Percentiles rank a stretch among this genome's conserved stretches.
These are phyloP conservation scores for Arthroderma sp. DNA, from an alignment of 2,329 filamentous ascomycete species.

Conservation along the genomic window DNA sequence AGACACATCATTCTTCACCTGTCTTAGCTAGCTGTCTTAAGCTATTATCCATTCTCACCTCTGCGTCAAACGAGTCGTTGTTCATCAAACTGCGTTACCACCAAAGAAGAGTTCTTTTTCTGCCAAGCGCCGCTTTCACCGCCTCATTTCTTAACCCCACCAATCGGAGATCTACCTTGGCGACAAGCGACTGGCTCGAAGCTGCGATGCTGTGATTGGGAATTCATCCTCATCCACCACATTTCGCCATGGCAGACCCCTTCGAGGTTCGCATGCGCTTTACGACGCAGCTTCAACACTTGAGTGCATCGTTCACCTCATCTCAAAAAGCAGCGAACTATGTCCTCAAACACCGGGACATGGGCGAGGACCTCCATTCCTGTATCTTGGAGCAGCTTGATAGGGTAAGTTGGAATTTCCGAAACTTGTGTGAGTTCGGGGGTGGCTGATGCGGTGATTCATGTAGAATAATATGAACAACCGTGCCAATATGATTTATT, in stretches of 20 bases:
- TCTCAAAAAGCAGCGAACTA: slow-evolving; percentile 89
- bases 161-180: too few species aligned
- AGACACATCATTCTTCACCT: too few species aligned
- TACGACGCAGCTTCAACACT: slow-evolving; percentile 73
- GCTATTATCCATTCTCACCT: too few species aligned
- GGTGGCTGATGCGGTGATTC: neutral
- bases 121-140: too few species aligned
- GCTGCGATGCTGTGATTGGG: too few species aligned
- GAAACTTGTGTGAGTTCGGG: neutral
- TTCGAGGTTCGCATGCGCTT: slow-evolving; percentile 99
- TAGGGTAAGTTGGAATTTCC: slow-evolving; percentile 39
- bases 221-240: neutral
- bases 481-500: slow-evolving; percentile 97
- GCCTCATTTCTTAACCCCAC: too few species aligned
- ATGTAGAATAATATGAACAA: slow-evolving; percentile 84
- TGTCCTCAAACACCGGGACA: slow-evolving; percentile 83
- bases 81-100: too few species aligned
- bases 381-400: slow-evolving; percentile 96
- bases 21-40: too few species aligned
- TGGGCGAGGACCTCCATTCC: slow-evolving; percentile 93
- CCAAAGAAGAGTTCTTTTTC: too few species aligned
- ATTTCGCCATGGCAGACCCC: slow-evolving; percentile 61
- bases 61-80: too few species aligned
- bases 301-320: slow-evolving; percentile 79
- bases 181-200: too few species aligned